phyloP scores from a whole-genome alignment of 1,284 basidiomycete genomes.

The Calocybe gambosa region DNA sequence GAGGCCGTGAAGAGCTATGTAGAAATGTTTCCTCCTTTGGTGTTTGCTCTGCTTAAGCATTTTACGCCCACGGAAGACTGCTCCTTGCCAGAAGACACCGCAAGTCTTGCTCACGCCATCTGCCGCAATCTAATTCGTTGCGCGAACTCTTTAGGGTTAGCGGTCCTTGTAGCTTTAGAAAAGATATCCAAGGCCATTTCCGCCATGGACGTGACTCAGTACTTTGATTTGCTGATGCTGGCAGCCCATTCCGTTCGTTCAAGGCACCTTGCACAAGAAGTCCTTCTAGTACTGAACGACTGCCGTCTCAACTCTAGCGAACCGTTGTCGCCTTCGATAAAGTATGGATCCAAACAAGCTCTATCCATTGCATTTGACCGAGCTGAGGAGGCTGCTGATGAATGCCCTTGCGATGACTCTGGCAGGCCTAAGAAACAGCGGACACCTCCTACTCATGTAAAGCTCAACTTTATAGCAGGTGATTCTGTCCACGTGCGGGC shows the following conservation, averaged over 20 bases:
- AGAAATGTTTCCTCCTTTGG: conserved; percentile 42
- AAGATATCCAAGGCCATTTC: conserved; percentile 41
- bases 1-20: conserved; percentile 36
- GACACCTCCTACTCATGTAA: conserved; percentile 34
- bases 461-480: conserved; percentile 26
- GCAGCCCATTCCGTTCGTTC: conserved; percentile 44
- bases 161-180: conserved; percentile 50
- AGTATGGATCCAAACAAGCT: conserved; percentile 48
- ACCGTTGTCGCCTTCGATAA: conserved; percentile 20
- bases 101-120: conserved; percentile 29
- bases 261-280: conserved; percentile 46
- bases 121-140: conserved; percentile 44
- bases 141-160: conserved; percentile 47
- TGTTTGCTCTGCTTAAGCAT: conserved; percentile 44
- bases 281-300: conserved; percentile 53
- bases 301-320: conserved; percentile 25
- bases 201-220: conserved; percentile 33
- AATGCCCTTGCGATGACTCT: conserved; percentile 56
- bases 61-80: conserved; percentile 37
- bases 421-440: conserved; percentile 39
- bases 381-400: conserved; percentile 58
- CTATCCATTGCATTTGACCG: conserved; percentile 53
- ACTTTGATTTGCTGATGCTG: conserved; percentile 47
- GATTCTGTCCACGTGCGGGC: conserved; percentile 37
- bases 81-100: conserved; percentile 26